Evolutionary conservation across 2,329 filamentous ascomycete genomes (phyloP).

Genomic region (Phialophora macrospora): DNA sequence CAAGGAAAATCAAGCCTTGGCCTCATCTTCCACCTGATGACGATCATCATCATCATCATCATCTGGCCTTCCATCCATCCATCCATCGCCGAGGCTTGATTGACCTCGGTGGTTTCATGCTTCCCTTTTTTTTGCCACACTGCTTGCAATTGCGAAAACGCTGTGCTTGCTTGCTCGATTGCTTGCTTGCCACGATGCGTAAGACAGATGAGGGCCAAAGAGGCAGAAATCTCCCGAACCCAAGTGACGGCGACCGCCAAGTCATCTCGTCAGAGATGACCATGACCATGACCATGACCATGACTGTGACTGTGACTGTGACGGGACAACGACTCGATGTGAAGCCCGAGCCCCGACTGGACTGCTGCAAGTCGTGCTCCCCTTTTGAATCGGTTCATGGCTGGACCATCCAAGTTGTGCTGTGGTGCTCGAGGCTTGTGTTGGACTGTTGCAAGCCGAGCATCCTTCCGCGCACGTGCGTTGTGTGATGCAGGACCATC

Average conservation of each 20-base stretch:
- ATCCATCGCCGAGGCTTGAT: background rate
- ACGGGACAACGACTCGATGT: background rate
- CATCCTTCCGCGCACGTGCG: conserved; percentile 5
- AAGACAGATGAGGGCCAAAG: background rate
- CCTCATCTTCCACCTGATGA: background rate
- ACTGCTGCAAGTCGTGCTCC: conserved; percentile 37
- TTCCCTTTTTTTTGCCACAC: background rate
- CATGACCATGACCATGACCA: no score
- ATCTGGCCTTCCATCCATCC: background rate
- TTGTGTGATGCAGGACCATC: conserved; percentile 26
- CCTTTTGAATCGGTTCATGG: conserved; percentile 31
- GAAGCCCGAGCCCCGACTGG: conserved; percentile 26
- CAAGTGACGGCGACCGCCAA: no score
- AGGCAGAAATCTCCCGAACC: background rate
- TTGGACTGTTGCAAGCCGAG: conserved; percentile 16
- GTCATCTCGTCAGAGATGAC: no score
- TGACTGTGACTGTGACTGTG: background rate
- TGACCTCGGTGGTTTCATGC: background rate
- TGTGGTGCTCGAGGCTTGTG: conserved; percentile 26
- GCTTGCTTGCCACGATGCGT: background rate
- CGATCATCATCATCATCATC: background rate
- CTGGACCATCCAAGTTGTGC: conserved; percentile 33
- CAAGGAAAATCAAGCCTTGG: no score
- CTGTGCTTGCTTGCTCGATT: background rate
- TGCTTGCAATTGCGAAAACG: background rate